Evolutionary conservation across 768 basidiomycete genomes (phyloP), one percentile per base, ranked within the genome.

Genomic region (Sarcomyxa edulis): DNA sequence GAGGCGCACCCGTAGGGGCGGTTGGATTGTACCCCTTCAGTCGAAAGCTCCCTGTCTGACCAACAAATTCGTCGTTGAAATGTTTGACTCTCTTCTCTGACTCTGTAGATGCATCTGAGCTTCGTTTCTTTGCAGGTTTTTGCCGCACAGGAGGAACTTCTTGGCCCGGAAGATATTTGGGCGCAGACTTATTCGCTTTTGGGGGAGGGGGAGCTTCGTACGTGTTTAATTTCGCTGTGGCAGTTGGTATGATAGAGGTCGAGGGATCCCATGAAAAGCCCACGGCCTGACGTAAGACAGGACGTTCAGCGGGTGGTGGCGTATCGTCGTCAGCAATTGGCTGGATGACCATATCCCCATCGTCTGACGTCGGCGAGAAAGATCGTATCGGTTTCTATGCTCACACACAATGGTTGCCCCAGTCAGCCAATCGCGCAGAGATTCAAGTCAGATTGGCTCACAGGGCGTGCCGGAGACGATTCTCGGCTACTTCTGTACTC

Each of bases 261-360:
- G n/a, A n/a, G n/a, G n/a, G n/a, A n/a, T n/a, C n/a, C n/a, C n/a
- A n/a, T n/a, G n/a, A n/a, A 48, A 81, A 81, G 15, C 63, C 80
- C 26, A 82, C 58, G n/a, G 76, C 64, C 51, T 78, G 71, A 33
- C 80, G 70, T 46, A 82, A 68, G 20, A 82, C 52, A 25, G 80
- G 80, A 5, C 62, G 60, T 25, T 65, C 59, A 15, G 60, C 44
- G 30, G 70, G 71, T 28, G 72, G 71, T 42, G 76, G 70, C 8
- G 71, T 66, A 43, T 73, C 69, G 45, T 69, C 67, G 35, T 67
- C 59, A 27, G 56, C 62, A 18, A 61, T 52, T 7, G 61, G 56
- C 40, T 66, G 64, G 23, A 68, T 47, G 35, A 57, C 65, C 24
- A 59, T 46, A 43, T 68, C 59, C 9, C 50, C 76, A 48, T 76